Evolutionary conservation across 768 basidiomycete species (phyloP), one percentile per base, ranked within the genome.

Genomic region (Dioszegia hungarica): DNA sequence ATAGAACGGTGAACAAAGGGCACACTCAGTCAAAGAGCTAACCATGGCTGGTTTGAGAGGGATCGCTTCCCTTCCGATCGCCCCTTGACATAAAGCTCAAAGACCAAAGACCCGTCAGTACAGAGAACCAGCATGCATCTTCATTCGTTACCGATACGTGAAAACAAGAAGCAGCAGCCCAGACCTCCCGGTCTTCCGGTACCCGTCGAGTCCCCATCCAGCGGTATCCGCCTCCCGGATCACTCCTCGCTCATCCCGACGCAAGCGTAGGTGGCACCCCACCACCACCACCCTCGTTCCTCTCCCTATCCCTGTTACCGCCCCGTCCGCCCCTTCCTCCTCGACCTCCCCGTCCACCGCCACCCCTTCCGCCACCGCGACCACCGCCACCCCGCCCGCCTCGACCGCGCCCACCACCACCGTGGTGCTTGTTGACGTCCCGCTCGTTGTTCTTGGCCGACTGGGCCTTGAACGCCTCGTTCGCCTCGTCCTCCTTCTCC

Each of bases 351-450:
- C 66, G 34, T 34, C 70, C 60, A 43, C 69, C 61, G 24, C 71
- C 29, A 10, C 66, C 59, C n/a, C 65, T 60, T 38, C 72, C 37
- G 25, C 66, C 56, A 15, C 69, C 59, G n/a, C 66, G 44, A 9
- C 67, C 47, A 10, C 73, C 62, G 25, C 65, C 41, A 1, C 73
- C 56, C 34, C 70, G 68, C 38, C 72, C 37, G n/a, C 68, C 62
- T 34, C 68, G 66, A 31, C 65, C 50, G 19, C 68, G 53, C 0
- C 64, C 58, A 44, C 67, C 48, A 20, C 62, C 57, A 40, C 59
- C 58, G 22, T 57, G 36, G 19, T 56, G 52, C 12, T 34, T 36
- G 17, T 28, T 19, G 20, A 20, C 45, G 48, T 54, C 47, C 31
- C 40, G 33, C 50, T 14, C 14, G 38, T 29, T 38, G 28, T 11